Percentiles rank a stretch among this genome's conserved stretches.
phyloP scores from a whole-genome alignment of 805 yeast genomes.

The Candida rishiriensis region DNA sequence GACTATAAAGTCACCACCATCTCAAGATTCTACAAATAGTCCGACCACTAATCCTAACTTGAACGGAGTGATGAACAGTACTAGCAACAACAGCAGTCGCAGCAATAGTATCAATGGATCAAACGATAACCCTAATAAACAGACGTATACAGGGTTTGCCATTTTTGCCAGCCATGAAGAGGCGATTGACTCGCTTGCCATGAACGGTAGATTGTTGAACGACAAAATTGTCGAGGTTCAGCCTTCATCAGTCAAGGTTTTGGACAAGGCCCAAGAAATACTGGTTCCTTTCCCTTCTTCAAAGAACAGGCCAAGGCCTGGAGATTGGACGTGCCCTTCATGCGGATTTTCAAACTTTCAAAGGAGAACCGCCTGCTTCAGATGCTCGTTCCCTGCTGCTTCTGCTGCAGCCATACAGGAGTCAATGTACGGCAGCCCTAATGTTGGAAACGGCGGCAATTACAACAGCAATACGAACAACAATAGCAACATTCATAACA shows the following conservation, averaged over 20 bases:
- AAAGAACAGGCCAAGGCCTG: constrained; percentile 86
- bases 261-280: constrained; percentile 79
- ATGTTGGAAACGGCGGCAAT: constrained; percentile 1
- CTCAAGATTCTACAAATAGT: constrained; percentile 13
- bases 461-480: constrained; percentile 3
- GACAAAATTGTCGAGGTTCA: constrained; percentile 80
- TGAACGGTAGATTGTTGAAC: constrained; percentile 72
- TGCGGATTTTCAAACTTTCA: constrained; percentile 96
- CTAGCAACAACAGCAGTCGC: constrained; percentile 10
- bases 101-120: constrained; percentile 11
- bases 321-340: constrained; percentile 97
- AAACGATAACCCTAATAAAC: constrained; percentile 34
- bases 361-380: constrained; percentile 87
- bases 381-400: constrained; percentile 85
- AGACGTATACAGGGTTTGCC: constrained; percentile 72
- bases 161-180: constrained; percentile 82
- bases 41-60: constrained; percentile 1
- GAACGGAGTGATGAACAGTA: constrained; percentile 1
- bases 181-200: constrained; percentile 69
- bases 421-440: constrained; percentile 36
- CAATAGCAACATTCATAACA: constrained; percentile 14
- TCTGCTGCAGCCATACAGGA: constrained; percentile 68
- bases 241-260: constrained; percentile 73
- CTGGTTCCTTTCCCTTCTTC: constrained; percentile 81
- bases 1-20: constrained; percentile 62